Percentiles rank a stretch among this genome's conserved stretches.
These are phyloP conservation scores for Funneliformis caledonium DNA, from an alignment of 371 early-diverging fungal species.

Conservation along the genomic window DNA sequence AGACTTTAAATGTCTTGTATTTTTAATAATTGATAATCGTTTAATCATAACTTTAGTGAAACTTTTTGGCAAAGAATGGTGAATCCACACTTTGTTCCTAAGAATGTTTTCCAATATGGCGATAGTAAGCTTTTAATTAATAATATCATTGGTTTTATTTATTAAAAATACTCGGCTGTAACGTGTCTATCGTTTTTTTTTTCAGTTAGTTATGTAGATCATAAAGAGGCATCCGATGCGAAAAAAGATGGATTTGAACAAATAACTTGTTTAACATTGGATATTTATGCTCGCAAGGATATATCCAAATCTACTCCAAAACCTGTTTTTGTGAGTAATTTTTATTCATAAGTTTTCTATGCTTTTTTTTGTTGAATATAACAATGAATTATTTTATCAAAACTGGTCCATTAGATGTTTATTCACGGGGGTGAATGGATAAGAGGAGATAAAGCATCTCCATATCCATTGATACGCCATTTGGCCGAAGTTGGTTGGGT, in stretches of 20 bases:
- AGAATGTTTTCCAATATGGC: slow-evolving; percentile 51
- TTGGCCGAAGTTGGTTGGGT: slow-evolving; percentile 50
- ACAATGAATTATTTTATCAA: neutral
- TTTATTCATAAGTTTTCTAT: neutral
- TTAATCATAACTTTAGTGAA: neutral
- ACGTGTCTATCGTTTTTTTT: no score
- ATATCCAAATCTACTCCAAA: slow-evolving; percentile 39
- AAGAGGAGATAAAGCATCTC: slow-evolving; percentile 53
- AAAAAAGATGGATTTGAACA: slow-evolving; percentile 44
- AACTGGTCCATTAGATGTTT: slow-evolving; percentile 51
- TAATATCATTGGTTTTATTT: neutral
- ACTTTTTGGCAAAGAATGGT: slow-evolving; percentile 50
- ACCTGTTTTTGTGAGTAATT: slow-evolving; percentile 55
- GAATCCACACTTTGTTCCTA: slow-evolving; percentile 56
- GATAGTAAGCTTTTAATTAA: slow-evolving; percentile 53
- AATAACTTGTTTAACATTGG: slow-evolving; percentile 52
- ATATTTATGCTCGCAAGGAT: slow-evolving; percentile 49
- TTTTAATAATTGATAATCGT: slow-evolving; percentile 20
- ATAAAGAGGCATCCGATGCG: slow-evolving; percentile 47
- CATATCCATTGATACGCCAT: slow-evolving; percentile 52
- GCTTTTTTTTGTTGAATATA: neutral
- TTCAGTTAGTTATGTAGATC: slow-evolving; percentile 21
- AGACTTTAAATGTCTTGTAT: neutral
- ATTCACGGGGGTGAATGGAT: slow-evolving; percentile 72
- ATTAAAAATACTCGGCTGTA: neutral